phyloP scores from a whole-genome alignment of 495 filamentous ascomycete species.

The Annulohypoxylon stygium region DNA sequence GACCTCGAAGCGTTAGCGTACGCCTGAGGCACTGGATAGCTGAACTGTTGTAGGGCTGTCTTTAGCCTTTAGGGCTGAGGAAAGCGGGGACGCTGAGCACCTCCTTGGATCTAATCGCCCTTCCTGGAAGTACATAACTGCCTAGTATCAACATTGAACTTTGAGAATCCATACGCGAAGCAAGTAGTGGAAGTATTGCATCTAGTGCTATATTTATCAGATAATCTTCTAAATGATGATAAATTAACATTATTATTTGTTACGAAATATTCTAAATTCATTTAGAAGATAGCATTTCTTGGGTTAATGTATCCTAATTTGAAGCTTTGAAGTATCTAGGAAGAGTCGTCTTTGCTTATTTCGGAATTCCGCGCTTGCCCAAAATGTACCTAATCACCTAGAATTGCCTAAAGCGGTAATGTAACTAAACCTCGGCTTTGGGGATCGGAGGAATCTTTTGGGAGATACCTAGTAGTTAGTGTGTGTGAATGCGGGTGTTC shows the following conservation, averaged over 20 bases:
- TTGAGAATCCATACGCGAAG: background rate
- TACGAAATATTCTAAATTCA: background rate
- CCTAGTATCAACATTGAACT: no score
- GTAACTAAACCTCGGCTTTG: background rate
- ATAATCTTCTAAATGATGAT: background rate
- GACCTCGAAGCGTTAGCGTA: no score
- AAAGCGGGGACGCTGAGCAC: no score
- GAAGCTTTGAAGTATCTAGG: background rate
- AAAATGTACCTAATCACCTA: slow-evolving; percentile 1
- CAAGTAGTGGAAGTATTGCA: background rate
- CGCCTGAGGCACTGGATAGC: no score
- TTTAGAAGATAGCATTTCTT: background rate
- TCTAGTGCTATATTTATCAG: background rate
- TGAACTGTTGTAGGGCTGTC: no score
- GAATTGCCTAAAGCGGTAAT: slow-evolving; percentile 1
- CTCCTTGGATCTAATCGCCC: no score
- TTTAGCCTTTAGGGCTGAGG: no score
- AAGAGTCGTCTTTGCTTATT: background rate
- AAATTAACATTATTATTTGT: background rate
- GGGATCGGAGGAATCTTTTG: slow-evolving; percentile 4
- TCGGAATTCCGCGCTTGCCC: background rate
- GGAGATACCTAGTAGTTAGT: background rate
- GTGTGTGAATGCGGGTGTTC: background rate
- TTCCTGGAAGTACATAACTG: no score
- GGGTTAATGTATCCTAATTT: background rate